Evolutionary conservation across 495 filamentous ascomycete species (phyloP), one percentile per base, ranked within the genome.

Genomic region (Annulohypoxylon nitens): DNA sequence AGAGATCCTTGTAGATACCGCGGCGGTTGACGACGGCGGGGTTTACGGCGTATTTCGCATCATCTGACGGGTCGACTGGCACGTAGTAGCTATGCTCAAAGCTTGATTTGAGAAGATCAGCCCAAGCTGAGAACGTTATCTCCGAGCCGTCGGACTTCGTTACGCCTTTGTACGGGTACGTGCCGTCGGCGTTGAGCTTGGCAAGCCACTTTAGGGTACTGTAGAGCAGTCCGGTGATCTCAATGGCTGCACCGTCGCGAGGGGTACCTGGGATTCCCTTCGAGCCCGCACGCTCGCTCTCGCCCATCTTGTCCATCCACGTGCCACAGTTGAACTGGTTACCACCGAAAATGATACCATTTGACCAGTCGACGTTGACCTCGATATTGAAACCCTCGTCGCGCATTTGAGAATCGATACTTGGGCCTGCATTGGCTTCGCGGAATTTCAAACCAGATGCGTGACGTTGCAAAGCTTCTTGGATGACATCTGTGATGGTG

Each of bases 261-360:
- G 97, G 97, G 26, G 97, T 98, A 2, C 94, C 97, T 0, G 97
- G 97, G n/a, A 96, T 83, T 60, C 97, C 97, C 84, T 97, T 98
- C 75, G 89, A 97, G 41, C 92, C 90, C 23, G 97, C 97, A 64
- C 90, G 93, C 63, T 92, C 88, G 64, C 93, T 97, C 81, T 99
- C 97, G n/a, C 97, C 97, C 96, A 98, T 99, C 86, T 99, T 99
- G 83, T 99, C 97, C 92, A 97, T 97, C 97, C 97, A 99, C 4
- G 97, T 99, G 61, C 97, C 97, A 75, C 97, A 99, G 78, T 99
- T 99, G 78, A 82, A 84, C 78, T 98, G 93, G 72, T 91, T 98
- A 39, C 97, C 97, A 41, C 97, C 97, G 73, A 95, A 97, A 67
- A 99, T 90, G 61, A 99, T 86, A 16, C 97, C 97, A 1, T 92